Percentiles rank a stretch among this genome's conserved stretches.
phyloP scores from a whole-genome alignment of 2,329 filamentous ascomycete genomes.

The Madurella mycetomatis region DNA sequence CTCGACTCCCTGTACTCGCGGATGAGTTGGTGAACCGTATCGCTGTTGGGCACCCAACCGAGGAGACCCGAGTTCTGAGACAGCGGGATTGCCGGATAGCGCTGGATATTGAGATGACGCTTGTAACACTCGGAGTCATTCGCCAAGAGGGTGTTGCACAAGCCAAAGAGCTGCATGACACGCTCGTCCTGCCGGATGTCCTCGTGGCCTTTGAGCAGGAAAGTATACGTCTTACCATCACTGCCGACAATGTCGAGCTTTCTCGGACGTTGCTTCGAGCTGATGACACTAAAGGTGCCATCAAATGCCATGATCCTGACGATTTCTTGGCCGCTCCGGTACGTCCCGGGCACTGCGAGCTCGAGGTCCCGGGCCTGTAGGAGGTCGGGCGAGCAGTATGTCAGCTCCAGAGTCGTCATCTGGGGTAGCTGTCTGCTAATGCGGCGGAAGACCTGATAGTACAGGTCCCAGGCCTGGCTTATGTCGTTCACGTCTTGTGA shows the following conservation, averaged over 20 bases:
- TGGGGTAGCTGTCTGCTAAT: conserved; percentile 92
- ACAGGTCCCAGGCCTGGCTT: conserved; percentile 98
- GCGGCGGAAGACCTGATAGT: conserved; percentile 96
- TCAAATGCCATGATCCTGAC: conserved; percentile 88
- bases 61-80: conserved; percentile 94
- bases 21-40: conserved; percentile 94
- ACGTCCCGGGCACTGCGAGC: conserved; percentile 92
- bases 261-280: conserved; percentile 91
- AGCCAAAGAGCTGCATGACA: conserved; percentile 98
- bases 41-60: conserved; percentile 95
- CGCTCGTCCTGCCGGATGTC: conserved; percentile 98
- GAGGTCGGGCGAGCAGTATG: conserved; percentile 94
- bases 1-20: conserved; percentile 95
- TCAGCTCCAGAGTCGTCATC: conserved; percentile 85
- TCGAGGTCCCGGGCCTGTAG: conserved; percentile 81
- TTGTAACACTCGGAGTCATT: conserved; percentile 97
- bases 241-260: conserved; percentile 86
- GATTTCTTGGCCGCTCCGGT: conserved; percentile 71
- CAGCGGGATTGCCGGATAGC: conserved; percentile 92
- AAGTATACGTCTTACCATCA: conserved; percentile 82
- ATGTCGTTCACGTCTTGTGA: conserved; percentile 91
- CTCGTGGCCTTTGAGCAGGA: conserved; percentile 96
- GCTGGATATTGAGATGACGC: conserved; percentile 91
- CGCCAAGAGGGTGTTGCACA: conserved; percentile 91
- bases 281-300: conserved; percentile 83